Percentiles rank a stretch among this genome's conserved stretches.
phyloP scores from a whole-genome alignment of 2,329 filamentous ascomycete genomes.

The Fusarium mexicanum region DNA sequence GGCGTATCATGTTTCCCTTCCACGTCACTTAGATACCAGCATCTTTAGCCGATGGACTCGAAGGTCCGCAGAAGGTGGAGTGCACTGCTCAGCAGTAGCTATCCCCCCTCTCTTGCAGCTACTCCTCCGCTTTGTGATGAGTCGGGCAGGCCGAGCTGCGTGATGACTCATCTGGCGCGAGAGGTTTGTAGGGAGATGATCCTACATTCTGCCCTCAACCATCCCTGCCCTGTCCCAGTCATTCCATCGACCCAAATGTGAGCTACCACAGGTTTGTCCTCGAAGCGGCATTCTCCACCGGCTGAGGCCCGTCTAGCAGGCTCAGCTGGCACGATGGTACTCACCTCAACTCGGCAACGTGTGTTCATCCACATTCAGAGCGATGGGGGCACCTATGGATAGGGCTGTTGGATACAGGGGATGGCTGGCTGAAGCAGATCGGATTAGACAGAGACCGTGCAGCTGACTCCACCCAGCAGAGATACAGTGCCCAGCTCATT shows the following conservation, averaged over 20 bases:
- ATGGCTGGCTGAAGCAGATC: slow-evolving; percentile 26
- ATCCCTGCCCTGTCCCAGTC: slow-evolving; percentile 23
- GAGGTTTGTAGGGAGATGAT: slow-evolving; percentile 43
- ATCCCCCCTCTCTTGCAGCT: slow-evolving; percentile 28
- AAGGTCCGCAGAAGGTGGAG: slow-evolving; percentile 29
- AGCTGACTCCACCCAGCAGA: slow-evolving; percentile 48
- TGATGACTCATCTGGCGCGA: slow-evolving; percentile 9
- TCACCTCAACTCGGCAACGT: slow-evolving; percentile 33
- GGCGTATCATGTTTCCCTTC: slow-evolving; percentile 40
- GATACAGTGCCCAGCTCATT: slow-evolving; percentile 44
- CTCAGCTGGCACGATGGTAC: slow-evolving; percentile 16
- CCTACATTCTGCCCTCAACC: slow-evolving; percentile 39
- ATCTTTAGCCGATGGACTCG: slow-evolving; percentile 44
- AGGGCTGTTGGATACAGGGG: slow-evolving; percentile 2
- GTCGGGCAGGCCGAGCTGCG: slow-evolving; percentile 35
- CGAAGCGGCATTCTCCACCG: slow-evolving; percentile 36
- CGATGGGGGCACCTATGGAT: background rate
- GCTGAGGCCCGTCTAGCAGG: slow-evolving; percentile 41
- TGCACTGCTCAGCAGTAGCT: slow-evolving; percentile 37
- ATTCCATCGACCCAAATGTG: slow-evolving; percentile 18
- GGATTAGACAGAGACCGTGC: slow-evolving; percentile 40
- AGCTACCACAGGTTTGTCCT: slow-evolving; percentile 25
- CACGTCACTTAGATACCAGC: slow-evolving; percentile 48
- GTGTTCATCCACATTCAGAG: slow-evolving; percentile 15
- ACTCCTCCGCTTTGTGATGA: slow-evolving; percentile 7